Evolutionary conservation across 1,284 basidiomycete species (phyloP).

Genomic region (Apiotrichum brassicae): DNA sequence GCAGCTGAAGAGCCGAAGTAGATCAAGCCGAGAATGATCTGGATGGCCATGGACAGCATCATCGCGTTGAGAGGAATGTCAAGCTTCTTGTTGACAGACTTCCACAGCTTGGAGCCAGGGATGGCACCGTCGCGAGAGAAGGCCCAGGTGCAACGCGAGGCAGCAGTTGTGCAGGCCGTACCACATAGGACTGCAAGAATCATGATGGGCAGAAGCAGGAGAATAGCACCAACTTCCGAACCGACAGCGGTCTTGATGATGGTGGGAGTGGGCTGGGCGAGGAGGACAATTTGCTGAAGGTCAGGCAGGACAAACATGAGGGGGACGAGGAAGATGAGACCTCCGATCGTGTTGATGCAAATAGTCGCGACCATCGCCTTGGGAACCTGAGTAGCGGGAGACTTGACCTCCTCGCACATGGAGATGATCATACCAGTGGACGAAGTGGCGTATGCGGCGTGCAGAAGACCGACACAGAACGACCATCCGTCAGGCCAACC

Average conservation of each 20-base stretch:
- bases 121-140: conserved; percentile 49
- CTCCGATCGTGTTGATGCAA: conserved; percentile 24
- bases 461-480: conserved; percentile 38
- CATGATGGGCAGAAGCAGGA: conserved; percentile 45
- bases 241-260: conserved; percentile 47
- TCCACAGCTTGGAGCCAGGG: conserved; percentile 42
- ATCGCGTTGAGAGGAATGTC: conserved; percentile 47
- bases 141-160: conserved; percentile 38
- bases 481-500: conserved; percentile 16
- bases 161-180: conserved; percentile 40
- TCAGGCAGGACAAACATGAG: conserved; percentile 48
- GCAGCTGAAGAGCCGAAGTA: conserved; percentile 43
- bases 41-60: conserved; percentile 43
- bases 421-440: conserved; percentile 42
- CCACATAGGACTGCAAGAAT: conserved; percentile 47
- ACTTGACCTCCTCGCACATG: conserved; percentile 45
- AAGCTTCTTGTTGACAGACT: conserved; percentile 39
- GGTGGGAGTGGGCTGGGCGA: conserved; percentile 45
- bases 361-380: conserved; percentile 32
- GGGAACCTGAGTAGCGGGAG: conserved; percentile 40
- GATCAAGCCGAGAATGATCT: conserved; percentile 45
- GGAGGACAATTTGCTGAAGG: conserved; percentile 37
- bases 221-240: conserved; percentile 44
- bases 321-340: conserved; percentile 43
- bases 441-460: conserved; percentile 36